Conservation (phyloP, 805 yeast species). For the Suhomyces faveliae region DNA sequence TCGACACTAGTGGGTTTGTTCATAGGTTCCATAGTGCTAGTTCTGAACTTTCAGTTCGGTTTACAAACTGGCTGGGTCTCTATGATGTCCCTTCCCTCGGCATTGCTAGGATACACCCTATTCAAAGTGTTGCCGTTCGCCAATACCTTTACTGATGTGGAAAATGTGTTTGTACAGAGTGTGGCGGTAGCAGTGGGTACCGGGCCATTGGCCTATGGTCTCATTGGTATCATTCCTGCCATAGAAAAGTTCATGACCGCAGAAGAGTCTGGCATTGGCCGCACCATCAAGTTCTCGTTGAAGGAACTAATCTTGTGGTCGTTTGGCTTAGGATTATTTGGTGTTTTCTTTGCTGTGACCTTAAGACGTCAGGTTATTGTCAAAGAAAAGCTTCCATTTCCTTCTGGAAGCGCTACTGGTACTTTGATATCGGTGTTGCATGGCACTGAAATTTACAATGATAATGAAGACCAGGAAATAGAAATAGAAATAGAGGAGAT, state of each 20-base stretch:
- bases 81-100: constrained; percentile 97
- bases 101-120: constrained; percentile 79
- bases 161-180: constrained; percentile 88
- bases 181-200: constrained; percentile 97
- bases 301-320: constrained; percentile 76
- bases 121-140: constrained; percentile 62
- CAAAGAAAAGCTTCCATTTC: constrained; percentile 85
- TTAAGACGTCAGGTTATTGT: constrained; percentile 81
- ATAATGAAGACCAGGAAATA: constrained; percentile 13
- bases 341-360: constrained; percentile 93
- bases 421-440: constrained; percentile 86
- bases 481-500: constrained; percentile 5
- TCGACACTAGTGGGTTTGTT: constrained; percentile 72
- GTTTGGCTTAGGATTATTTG: constrained; percentile 84
- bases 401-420: constrained; percentile 96
- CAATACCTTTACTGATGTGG: constrained; percentile 67
- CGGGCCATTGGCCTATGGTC: constrained; percentile 92
- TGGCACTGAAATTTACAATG: constrained; percentile 55
- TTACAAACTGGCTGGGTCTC: constrained; percentile 98
- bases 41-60: constrained; percentile 94
- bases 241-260: constrained; percentile 80
- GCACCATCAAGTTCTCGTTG: constrained; percentile 35
- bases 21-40: constrained; percentile 84
- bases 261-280: constrained; percentile 69
- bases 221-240: constrained; percentile 95